Conservation (phyloP, 176 grass and related monocot species). For the Raddia guianensis region DNA sequence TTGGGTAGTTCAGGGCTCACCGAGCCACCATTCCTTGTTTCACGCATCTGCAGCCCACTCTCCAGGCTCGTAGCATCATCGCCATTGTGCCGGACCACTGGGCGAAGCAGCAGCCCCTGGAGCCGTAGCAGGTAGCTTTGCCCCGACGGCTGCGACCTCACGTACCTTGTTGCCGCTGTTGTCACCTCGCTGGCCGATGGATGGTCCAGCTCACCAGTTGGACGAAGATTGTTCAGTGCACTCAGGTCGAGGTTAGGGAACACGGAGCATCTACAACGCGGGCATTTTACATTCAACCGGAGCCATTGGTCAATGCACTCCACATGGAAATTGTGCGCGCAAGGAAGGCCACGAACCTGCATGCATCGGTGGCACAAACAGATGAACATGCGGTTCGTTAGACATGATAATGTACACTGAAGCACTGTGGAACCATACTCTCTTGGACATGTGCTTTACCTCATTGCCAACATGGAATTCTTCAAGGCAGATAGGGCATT, state of each 20-base stretch:
- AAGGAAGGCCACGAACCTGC: conserved; percentile 90
- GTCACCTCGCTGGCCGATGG: conserved; percentile 58
- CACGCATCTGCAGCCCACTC: conserved; percentile 14
- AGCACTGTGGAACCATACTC: neutral
- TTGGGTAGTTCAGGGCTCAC: conserved; percentile 40
- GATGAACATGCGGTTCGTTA: neutral
- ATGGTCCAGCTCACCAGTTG: conserved; percentile 49
- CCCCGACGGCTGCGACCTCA: conserved; percentile 46
- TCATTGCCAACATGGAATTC: conserved; percentile 92
- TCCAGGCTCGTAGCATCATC: neutral
- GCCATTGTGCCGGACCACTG: conserved; percentile 42
- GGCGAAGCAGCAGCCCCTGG: conserved; percentile 63
- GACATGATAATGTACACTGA: neutral
- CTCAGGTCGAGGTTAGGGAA: conserved; percentile 97
- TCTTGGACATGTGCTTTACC: conserved; percentile 35
- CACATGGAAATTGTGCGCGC: conserved; percentile 97
- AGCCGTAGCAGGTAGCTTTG: conserved; percentile 70
- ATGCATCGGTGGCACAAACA: neutral
- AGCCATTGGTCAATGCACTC: conserved; percentile 98
- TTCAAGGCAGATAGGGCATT: conserved; percentile 97
- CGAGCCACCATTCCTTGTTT: neutral
- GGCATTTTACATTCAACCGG: conserved; percentile 90
- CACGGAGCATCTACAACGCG: conserved; percentile 88
- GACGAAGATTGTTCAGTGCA: conserved; percentile 76
- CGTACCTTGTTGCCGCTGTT: conserved; percentile 41